Base-by-base conservation (phyloP, 169 alveolate species). In the Plasmodium sp. region DNA sequence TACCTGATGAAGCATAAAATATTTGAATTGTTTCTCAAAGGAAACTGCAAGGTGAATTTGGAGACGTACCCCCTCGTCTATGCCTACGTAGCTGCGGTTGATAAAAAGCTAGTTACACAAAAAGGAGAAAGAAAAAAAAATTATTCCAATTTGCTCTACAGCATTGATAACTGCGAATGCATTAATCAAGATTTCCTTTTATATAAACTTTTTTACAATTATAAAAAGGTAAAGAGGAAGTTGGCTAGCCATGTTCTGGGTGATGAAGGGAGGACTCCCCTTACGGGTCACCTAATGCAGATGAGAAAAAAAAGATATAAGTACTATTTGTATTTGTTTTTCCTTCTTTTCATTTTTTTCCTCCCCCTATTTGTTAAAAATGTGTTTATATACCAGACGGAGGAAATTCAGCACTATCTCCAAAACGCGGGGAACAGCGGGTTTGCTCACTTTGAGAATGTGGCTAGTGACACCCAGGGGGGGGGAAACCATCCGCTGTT, bases 1-100 rank as follows among this genome's bases (percentile, higher is more conserved):
- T 90, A 90, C 73, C 36, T 90, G 6, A 90, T 41, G 54, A 90
- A 90, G 43, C 94, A 90, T 90, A 90, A 80, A 79, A 90, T 90
- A 56, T 90, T 90, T 90, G 67, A 7, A 1, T 74, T 1, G 1
- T 90, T 90, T 43, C 72, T 90, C 72, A 82, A 90, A 41, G 41
- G 82, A 48, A 41, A 58, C 72, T 90, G 27, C 51, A 10, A 2
- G 48, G 83, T 80, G 5, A 18, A 27, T 27, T 36, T 90, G 43
- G 83, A 79, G 39, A 88, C 71, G 1, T 79, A 79, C 34, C 43
- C 39, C 16, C 34, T 88, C 2, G 58, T 88, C 12, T 88, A 88
- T 79, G 81, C 90, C 22, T 88, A 88, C 51, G 73, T 88, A 56
- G 48, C 33, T 2, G 81, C 34, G 7, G 94, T 88, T 16, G 83